Percentiles rank a stretch among this genome's conserved stretches.
phyloP scores from a whole-genome alignment of 371 early-diverging fungal genomes.

The Nematocida parisii region DNA sequence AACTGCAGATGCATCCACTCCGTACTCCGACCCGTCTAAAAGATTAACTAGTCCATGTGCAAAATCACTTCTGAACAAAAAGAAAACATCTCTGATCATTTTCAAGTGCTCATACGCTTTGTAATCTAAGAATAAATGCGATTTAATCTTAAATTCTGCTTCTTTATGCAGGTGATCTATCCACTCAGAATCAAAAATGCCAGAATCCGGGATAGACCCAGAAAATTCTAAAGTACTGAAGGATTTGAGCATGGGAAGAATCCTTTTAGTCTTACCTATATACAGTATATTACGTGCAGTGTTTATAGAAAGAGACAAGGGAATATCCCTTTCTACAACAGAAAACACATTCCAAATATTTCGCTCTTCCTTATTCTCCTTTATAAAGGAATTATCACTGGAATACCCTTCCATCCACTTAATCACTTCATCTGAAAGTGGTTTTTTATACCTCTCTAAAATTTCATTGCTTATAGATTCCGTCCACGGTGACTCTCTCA shows the following conservation, averaged over 20 bases:
- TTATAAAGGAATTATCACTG: neutral
- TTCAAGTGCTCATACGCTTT: conserved; percentile 49
- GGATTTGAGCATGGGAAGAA: neutral
- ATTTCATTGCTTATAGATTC: conserved; percentile 9
- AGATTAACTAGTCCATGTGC: conserved; percentile 58
- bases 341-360: neutral
- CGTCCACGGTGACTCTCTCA: conserved; percentile 37
- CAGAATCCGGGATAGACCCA: neutral
- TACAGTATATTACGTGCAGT: conserved; percentile 19
- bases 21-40: conserved; percentile 16
- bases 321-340: conserved; percentile 25
- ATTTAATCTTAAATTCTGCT: conserved; percentile 12
- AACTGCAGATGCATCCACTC: conserved; percentile 18
- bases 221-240: neutral
- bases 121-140: conserved; percentile 29
- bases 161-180: neutral
- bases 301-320: neutral
- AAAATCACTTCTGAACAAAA: conserved; percentile 65
- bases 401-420: conserved; percentile 37
- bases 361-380: neutral
- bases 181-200: conserved; percentile 17
- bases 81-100: conserved; percentile 59
- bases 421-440: conserved; percentile 7
- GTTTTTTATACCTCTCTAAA: conserved; percentile 15
- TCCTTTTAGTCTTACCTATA: conserved; percentile 23